Conservation (phyloP, 2,329 filamentous ascomycete species). For the Claviceps monticola region DNA sequence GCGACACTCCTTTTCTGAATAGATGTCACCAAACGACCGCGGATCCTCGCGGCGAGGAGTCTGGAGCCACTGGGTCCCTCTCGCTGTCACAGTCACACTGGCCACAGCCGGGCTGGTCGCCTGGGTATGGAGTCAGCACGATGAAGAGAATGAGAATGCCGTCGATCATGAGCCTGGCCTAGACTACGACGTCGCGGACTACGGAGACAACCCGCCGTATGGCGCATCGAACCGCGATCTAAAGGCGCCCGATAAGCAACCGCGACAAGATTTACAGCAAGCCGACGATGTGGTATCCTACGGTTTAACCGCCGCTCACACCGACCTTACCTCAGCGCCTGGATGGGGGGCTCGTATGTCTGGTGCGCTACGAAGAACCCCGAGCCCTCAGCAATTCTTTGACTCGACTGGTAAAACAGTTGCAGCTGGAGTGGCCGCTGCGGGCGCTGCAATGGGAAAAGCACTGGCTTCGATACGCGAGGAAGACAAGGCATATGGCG, state of each 20-base stretch:
- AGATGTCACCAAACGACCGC: slow-evolving; percentile 45
- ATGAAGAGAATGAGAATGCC: slow-evolving; percentile 58
- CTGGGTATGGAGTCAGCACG: slow-evolving; percentile 88
- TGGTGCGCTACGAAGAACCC: slow-evolving; percentile 65
- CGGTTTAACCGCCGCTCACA: slow-evolving; percentile 18
- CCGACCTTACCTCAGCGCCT: slow-evolving; percentile 19
- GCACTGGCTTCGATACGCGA: slow-evolving; percentile 73
- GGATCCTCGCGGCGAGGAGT: slow-evolving; percentile 45
- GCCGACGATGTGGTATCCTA: slow-evolving; percentile 26
- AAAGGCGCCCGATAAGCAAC: slow-evolving; percentile 19
- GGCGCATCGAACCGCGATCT: slow-evolving; percentile 26
- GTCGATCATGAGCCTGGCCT: slow-evolving; percentile 36
- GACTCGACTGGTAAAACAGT: slow-evolving; percentile 72
- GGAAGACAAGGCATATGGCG: slow-evolving; percentile 69
- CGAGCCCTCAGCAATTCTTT: slow-evolving; percentile 79
- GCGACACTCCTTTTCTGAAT: slow-evolving; percentile 19
- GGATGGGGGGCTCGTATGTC: slow-evolving; percentile 68
- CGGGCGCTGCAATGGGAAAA: slow-evolving; percentile 68
- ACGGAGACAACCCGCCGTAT: slow-evolving; percentile 38
- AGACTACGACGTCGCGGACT: slow-evolving; percentile 34
- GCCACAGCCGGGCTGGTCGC: slow-evolving; percentile 76
- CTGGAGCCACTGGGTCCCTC: slow-evolving; percentile 77
- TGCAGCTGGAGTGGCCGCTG: slow-evolving; percentile 67
- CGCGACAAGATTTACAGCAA: slow-evolving; percentile 12
- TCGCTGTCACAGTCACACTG: slow-evolving; percentile 74